Evolutionary conservation across 306 rosid species (phyloP).

Genomic region (Pyrus pyrifolia): DNA sequence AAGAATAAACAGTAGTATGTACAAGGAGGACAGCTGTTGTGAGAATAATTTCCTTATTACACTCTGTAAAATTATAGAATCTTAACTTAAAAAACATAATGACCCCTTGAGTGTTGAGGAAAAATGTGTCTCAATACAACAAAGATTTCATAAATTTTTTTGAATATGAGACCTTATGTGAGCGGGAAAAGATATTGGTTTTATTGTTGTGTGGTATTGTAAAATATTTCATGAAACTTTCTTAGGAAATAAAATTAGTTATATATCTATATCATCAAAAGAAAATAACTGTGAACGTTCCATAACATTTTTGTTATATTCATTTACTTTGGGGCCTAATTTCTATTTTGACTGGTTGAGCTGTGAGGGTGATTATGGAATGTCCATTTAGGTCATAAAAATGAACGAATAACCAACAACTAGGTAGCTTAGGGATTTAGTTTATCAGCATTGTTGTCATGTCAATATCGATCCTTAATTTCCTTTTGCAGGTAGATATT

Average conservation of each 20-base stretch:
- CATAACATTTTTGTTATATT: background rate
- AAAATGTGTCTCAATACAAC: background rate
- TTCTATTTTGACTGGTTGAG: background rate
- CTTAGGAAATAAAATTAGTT: background rate
- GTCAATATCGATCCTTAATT: background rate
- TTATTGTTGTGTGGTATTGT: background rate
- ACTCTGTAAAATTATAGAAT: too few relatives aligned
- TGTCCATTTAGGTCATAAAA: background rate
- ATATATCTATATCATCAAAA: background rate
- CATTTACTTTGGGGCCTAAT: background rate
- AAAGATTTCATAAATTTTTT: background rate
- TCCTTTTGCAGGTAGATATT: background rate
- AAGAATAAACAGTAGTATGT: background rate
- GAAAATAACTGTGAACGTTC: background rate
- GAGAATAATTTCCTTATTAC: too few relatives aligned
- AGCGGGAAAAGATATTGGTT: background rate
- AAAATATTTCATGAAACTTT: background rate
- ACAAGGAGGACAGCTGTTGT: background rate
- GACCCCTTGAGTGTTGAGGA: background rate
- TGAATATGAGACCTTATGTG: background rate
- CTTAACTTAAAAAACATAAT: background rate
- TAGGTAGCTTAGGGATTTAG: background rate
- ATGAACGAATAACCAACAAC: background rate
- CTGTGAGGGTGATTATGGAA: background rate
- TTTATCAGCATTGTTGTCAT: background rate